These are phyloP conservation scores for Ophiostoma triangulosporum DNA, from an alignment of 2,329 filamentous ascomycete genomes.

Conservation along the genomic window DNA sequence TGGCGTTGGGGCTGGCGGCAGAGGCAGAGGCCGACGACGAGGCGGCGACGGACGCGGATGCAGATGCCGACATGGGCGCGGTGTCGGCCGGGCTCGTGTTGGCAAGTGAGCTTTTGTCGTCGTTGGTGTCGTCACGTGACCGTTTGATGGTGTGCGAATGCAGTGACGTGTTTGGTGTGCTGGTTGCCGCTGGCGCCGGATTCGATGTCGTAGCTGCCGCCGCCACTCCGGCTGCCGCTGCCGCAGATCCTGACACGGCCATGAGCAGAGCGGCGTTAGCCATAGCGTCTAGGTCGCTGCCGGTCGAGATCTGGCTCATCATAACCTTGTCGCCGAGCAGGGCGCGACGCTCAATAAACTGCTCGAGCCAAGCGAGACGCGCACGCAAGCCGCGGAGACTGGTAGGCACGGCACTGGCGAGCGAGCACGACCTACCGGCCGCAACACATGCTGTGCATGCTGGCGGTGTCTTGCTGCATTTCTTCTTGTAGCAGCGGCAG, in stretches of 20 bases:
- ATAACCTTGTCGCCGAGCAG: neutral
- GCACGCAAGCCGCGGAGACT: conserved; percentile 24
- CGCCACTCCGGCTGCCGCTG: neutral
- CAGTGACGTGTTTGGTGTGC: neutral
- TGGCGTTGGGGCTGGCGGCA: neutral
- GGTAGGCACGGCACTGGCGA: conserved; percentile 18
- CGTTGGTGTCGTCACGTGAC: neutral
- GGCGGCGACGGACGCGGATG: neutral
- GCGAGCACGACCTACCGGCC: conserved; percentile 27
- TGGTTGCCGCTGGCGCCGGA: too few relatives aligned
- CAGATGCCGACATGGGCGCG: neutral
- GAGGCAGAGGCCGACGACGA: neutral
- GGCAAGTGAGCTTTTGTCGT: neutral
- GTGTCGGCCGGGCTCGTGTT: neutral
- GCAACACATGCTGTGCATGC: conserved; percentile 26
- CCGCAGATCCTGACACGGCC: neutral
- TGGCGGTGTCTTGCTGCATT: conserved; percentile 30
- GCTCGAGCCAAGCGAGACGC: conserved; percentile 27
- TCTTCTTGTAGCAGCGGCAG: conserved; percentile 24
- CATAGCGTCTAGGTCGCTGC: conserved; percentile 1
- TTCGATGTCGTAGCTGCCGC: neutral
- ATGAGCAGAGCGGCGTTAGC: neutral
- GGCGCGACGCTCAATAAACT: neutral
- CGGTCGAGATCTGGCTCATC: conserved; percentile 21
- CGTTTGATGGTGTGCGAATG: neutral